Base-by-base conservation (phyloP, 23 red algal genomes). In the Agarophyton chilense region DNA sequence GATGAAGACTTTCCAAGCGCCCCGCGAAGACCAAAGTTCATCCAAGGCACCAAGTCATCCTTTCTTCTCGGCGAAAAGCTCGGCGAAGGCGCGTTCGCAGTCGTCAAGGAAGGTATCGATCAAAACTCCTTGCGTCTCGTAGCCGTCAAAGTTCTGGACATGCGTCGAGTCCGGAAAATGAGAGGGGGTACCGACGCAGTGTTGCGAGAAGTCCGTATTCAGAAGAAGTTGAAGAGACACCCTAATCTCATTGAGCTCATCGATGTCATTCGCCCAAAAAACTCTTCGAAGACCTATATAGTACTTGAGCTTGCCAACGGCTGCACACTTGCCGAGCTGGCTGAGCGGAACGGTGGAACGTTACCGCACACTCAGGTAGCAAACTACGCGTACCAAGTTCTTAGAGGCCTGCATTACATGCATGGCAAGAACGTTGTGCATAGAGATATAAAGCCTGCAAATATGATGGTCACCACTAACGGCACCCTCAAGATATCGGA, bases 361-460 rank as follows among this genome's bases (percentile, higher is more conserved):
- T 46, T 98, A 17, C 88, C 92, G 19, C 67, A 81, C 52, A 72
- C 78, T 0, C 96, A 98, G 75, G 96, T 92, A 17, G 80, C 90
- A 55, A 82, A 78, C 43, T 98, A 81, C 75, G 64, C 94, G 22
- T 78, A 49, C 61, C 97, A 99, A 72, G 72, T 93, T 32, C 78
- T 99, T n/a, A 36, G 79, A 24, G 97, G 88, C 16, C 84, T 99
- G 16, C 78, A 79, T 18, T 96, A 96, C 77, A 94, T 99, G 72
- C 97, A 99, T 56, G 92, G 81, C 10, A 68, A 77, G 72, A 92
- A 92, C 55, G 90, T 95, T 47, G 97, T 99, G 55, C 97, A 99
- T 70, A 90, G 97, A 26, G 97, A 99, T 54, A 94, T 99, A 82
- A 99, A 99, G 77, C 97, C 97, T 11, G 77, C 90, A 44, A 99